These are phyloP conservation scores for Tetrahymena thermophila DNA, from an alignment of 73 alveolate genomes.

Conservation along the genomic window DNA sequence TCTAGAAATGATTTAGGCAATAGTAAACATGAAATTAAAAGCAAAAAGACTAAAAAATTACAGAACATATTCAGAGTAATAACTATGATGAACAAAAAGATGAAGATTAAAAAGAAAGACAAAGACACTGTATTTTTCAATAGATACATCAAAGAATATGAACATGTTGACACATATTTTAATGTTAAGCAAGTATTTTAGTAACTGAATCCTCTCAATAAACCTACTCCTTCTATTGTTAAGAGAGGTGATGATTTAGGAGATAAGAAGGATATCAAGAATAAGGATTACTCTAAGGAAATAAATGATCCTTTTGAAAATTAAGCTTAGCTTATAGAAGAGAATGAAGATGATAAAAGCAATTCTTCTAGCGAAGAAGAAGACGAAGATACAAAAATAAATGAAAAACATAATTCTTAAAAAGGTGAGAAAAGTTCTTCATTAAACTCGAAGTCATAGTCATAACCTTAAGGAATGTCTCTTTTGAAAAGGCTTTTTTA, in stretches of 20 bases:
- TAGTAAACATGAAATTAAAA: not conserved
- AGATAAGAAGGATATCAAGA: not conserved
- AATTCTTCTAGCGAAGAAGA: not conserved
- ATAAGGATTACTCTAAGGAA: not conserved
- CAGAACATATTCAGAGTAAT: not conserved
- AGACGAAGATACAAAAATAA: not conserved
- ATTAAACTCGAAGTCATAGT: not conserved
- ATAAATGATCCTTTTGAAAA: too few species aligned
- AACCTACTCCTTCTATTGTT: not conserved
- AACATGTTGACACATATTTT: not conserved
- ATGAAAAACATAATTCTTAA: too few species aligned
- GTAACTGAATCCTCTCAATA: not conserved
- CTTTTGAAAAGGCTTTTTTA: not conserved
- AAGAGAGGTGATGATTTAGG: not conserved
- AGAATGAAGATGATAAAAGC: not conserved
- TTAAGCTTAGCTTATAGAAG: too few species aligned
- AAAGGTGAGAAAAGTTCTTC: not conserved
- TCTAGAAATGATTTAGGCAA: not conserved
- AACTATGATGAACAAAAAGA: not conserved
- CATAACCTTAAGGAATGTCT: not conserved
- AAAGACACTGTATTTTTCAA: not conserved
- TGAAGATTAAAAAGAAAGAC: not conserved
- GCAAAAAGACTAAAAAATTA: not conserved
- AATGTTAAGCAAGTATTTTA: not conserved
- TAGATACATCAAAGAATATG: not conserved